Evolutionary conservation across 2,329 filamentous ascomycete species (phyloP).

Genomic region (Malbranchea zuffiana): DNA sequence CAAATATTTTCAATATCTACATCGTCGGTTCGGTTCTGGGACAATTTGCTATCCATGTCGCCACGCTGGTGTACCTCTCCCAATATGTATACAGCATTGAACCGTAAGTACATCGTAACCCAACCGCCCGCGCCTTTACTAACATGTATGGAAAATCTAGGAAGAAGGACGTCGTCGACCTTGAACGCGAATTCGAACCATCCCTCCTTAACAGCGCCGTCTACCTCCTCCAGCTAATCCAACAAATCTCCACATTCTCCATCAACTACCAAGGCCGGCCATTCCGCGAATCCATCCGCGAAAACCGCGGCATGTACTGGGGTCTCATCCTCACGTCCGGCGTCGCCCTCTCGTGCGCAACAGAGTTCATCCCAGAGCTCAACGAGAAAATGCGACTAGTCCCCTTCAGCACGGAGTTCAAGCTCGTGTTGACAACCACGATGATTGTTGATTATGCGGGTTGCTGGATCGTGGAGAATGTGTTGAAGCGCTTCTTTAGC

Average conservation of each 20-base stretch:
- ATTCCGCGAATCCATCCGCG: conserved; percentile 89
- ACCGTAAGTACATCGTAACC: conserved; percentile 53
- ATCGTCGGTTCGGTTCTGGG: conserved; percentile 96
- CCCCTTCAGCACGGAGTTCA: conserved; percentile 81
- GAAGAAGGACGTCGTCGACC: conserved; percentile 58
- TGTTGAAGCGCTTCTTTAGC: conserved; percentile 73
- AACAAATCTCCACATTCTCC: conserved; percentile 97
- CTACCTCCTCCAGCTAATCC: conserved; percentile 93
- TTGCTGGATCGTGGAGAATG: conserved; percentile 80
- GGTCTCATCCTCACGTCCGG: conserved; percentile 81
- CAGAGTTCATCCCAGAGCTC: conserved; percentile 89
- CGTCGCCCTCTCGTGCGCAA: conserved; percentile 87
- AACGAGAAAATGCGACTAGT: conserved; percentile 90
- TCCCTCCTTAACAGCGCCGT: conserved; percentile 93
- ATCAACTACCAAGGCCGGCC: conserved; percentile 99
- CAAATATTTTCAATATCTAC: conserved; percentile 98
- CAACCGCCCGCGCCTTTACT: conserved; percentile 4
- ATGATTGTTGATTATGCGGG: conserved; percentile 83
- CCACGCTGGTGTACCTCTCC: conserved; percentile 86
- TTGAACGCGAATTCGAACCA: conserved; percentile 88
- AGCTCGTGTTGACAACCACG: conserved; percentile 65
- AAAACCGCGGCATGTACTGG: conserved; percentile 98
- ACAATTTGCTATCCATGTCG: conserved; percentile 93
- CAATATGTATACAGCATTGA: conserved; percentile 76
- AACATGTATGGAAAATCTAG: conserved; percentile 20